These are phyloP conservation scores for Trichoderma hamatum DNA, from an alignment of 2,329 filamentous ascomycete genomes.

Conservation along the genomic window DNA sequence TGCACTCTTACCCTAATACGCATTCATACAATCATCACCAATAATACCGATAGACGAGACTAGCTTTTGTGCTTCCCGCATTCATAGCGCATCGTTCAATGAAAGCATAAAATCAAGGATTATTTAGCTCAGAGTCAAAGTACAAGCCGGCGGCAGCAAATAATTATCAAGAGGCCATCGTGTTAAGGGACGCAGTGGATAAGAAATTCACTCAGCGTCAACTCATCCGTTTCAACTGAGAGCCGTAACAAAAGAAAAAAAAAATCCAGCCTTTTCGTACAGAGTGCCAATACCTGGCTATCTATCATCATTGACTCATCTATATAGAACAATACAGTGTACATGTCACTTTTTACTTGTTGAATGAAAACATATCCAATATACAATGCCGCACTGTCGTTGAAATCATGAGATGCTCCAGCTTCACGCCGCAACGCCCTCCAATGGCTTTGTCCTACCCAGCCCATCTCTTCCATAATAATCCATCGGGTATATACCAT, in stretches of 20 bases:
- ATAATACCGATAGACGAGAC: not conserved
- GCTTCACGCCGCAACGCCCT: constrained; percentile 34
- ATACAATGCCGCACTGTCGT: not conserved
- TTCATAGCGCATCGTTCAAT: not conserved
- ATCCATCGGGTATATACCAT: constrained; percentile 91
- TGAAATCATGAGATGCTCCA: not conserved
- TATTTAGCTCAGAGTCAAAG: not conserved
- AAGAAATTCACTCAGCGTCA: not conserved
- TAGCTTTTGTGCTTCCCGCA: not conserved
- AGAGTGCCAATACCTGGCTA: not conserved
- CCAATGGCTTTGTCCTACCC: constrained; percentile 69
- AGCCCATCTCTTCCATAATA: constrained; percentile 93
- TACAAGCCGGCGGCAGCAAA: not conserved
- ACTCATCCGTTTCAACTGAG: not conserved
- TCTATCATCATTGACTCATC: not conserved
- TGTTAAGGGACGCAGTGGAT: not conserved
- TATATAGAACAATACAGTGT: not conserved
- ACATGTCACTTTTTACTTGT: not conserved
- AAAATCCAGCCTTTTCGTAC: not conserved
- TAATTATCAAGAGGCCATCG: not conserved
- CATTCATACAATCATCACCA: not conserved
- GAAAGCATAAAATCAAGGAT: not conserved
- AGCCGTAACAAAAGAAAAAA: too few species aligned
- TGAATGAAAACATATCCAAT: not conserved
- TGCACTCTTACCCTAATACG: not conserved